Evolutionary conservation across 1,139 yeast genomes (phyloP), one percentile per base, ranked within the genome.

Genomic region (Pichia sorboxylosa): DNA sequence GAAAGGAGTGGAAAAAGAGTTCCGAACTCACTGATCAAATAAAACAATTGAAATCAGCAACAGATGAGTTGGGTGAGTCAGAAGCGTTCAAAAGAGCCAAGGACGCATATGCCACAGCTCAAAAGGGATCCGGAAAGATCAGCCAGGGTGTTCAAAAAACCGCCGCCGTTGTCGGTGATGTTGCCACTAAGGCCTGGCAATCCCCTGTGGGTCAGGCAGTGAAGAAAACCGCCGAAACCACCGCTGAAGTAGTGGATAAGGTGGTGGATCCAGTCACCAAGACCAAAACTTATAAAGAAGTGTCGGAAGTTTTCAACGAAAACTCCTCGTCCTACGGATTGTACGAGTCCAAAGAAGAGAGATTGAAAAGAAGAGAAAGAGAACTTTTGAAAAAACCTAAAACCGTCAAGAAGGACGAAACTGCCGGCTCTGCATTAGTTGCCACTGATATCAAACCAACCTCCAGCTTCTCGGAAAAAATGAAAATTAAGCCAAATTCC

Each of bases 101-200:
- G 51, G 96, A 85, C 44, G 98, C 98, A 0, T 84, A 80, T 48
- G 84, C 81, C 37, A 69, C 66, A 43, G 96, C 97, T 4, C 92
- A 78, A 51, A 72, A 72, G 50, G 81, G 84, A 10, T 66, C 79
- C 13, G 72, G 87, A 27, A 85, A 85, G 26, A 83, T 94, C 8
- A 87, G 94, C 4, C 73, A 79, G 53, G 82, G 85, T 28, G 73
- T 85, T 37, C 72, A 74, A 47, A 82, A 82, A 59, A 90, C 97
- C 3, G 96, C 97, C n/a, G 84, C 81, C 49, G 92, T 78, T 23
- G 84, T 90, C 20, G 98, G 96, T 35, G 78, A 71, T 35, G 93
- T 76, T 28, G 98, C 96, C 4, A 67, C 71, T 29, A 78, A 78
- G 41, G 96, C 97, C 1, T 92, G 99, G 99, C 96, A 92, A 41